Percentiles rank a stretch among this genome's conserved stretches.
These are phyloP conservation scores for Colletotrichum noveboracense DNA, from an alignment of 2,329 filamentous ascomycete genomes.

Conservation along the genomic window DNA sequence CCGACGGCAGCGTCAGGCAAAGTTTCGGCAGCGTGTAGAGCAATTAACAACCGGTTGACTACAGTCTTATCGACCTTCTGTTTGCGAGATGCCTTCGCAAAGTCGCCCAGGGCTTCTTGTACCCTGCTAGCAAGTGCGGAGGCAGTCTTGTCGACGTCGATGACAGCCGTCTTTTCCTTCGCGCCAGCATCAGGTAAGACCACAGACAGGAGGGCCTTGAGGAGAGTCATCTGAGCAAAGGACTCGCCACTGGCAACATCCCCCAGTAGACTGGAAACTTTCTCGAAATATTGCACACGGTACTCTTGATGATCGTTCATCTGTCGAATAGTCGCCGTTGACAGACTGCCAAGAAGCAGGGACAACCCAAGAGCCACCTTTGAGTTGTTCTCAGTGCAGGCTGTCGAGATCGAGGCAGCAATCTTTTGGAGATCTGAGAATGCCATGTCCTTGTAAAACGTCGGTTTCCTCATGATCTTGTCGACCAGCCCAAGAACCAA, in stretches of 20 bases:
- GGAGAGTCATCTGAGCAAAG: constrained; percentile 37
- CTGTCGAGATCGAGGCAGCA: constrained; percentile 33
- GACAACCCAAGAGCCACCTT: not conserved
- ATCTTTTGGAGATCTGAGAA: constrained; percentile 42
- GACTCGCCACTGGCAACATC: constrained; percentile 17
- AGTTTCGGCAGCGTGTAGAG: constrained; percentile 28
- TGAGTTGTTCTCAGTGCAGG: not conserved
- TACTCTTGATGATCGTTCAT: constrained; percentile 51
- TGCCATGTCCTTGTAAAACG: constrained; percentile 53
- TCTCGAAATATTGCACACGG: constrained; percentile 44
- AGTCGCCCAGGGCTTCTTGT: constrained; percentile 5
- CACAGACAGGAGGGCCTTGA: constrained; percentile 38
- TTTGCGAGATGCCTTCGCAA: constrained; percentile 5
- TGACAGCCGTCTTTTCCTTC: not conserved
- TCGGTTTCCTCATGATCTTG: constrained; percentile 56
- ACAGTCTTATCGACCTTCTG: not conserved
- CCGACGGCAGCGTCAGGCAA: constrained; percentile 33
- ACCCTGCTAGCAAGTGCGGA: not conserved
- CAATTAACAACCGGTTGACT: constrained; percentile 9
- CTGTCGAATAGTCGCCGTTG: constrained; percentile 41
- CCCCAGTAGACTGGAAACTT: constrained; percentile 28
- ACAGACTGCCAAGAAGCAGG: constrained; percentile 6
- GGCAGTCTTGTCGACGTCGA: not conserved
- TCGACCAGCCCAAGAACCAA: constrained; percentile 48
- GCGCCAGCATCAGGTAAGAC: constrained; percentile 30